Evolutionary conservation across 75 land plant species (phyloP).

Genomic region (Larix kaempferi): DNA sequence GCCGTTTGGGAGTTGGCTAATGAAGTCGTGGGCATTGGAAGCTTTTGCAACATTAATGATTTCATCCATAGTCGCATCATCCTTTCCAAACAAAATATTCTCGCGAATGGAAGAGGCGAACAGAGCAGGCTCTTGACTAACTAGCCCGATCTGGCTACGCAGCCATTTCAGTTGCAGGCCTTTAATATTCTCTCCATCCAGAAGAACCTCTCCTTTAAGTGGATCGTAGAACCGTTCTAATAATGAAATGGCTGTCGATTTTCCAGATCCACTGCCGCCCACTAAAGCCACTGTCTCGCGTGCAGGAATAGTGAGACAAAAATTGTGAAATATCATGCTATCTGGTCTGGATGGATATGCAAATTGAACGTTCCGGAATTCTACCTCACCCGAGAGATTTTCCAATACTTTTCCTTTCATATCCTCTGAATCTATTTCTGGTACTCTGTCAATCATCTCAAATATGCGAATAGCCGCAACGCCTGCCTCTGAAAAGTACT

Average conservation of each 20-base stretch:
- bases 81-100: constrained; percentile 56
- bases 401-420: constrained; percentile 33
- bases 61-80: constrained; percentile 41
- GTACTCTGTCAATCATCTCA: constrained; percentile 46
- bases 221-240: constrained; percentile 60
- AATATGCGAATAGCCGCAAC: constrained; percentile 55
- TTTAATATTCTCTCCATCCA: constrained; percentile 43
- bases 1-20: constrained; percentile 47
- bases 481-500: constrained; percentile 66
- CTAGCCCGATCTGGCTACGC: constrained; percentile 56
- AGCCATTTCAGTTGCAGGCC: constrained; percentile 48
- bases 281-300: constrained; percentile 55
- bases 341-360: constrained; percentile 57
- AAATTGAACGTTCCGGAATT: constrained; percentile 41
- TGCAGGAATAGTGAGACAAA: constrained; percentile 35
- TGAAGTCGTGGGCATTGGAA: constrained; percentile 66
- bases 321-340: constrained; percentile 26
- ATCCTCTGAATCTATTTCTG: constrained; percentile 43
- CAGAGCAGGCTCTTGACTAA: constrained; percentile 64
- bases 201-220: constrained; percentile 33
- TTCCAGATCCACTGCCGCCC: constrained; percentile 67
- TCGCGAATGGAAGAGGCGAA: constrained; percentile 60
- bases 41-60: constrained; percentile 41
- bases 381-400: constrained; percentile 43
- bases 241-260: constrained; percentile 48